Conservation (phyloP, 164 flowering plant species). For the Vitis amurensis region DNA sequence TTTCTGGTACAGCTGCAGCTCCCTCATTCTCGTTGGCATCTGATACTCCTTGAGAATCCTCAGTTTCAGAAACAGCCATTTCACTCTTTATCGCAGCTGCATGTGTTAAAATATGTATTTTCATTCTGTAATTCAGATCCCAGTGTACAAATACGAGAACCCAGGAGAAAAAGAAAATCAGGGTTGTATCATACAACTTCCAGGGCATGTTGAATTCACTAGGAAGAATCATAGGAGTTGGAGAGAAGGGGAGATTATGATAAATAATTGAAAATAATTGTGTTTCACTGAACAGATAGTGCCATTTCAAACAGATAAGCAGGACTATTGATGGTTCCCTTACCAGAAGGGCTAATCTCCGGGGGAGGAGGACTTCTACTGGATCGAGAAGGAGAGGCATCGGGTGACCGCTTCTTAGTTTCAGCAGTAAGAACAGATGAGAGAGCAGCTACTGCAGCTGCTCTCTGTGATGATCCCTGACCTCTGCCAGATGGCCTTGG, state of each 20-base stretch:
- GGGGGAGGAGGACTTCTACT: slow-evolving; percentile 51
- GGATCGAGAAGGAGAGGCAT: slow-evolving; percentile 52
- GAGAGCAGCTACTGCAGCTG: slow-evolving; percentile 98
- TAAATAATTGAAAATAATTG: not conserved
- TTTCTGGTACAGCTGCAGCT: slow-evolving; percentile 34
- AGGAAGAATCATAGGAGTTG: too few species aligned
- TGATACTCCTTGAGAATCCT: slow-evolving; percentile 36
- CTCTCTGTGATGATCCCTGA: slow-evolving; percentile 85
- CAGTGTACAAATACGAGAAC: not conserved
- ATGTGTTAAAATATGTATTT: slow-evolving; percentile 10
- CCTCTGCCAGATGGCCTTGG: slow-evolving; percentile 37
- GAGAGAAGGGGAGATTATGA: not conserved
- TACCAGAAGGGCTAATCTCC: slow-evolving; percentile 52
- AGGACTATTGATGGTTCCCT: not conserved
- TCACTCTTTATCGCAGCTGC: slow-evolving; percentile 50
- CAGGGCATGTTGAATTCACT: too few species aligned
- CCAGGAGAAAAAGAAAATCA: not conserved
- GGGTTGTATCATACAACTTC: too few species aligned
- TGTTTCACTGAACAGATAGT: not conserved
- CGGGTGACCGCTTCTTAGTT: slow-evolving; percentile 55
- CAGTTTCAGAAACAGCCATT: slow-evolving; percentile 34
- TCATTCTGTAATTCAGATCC: not conserved
- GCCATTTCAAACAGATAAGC: not conserved
- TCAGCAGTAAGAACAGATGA: slow-evolving; percentile 88
- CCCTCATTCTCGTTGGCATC: slow-evolving; percentile 40